Percentiles rank a stretch among this genome's conserved stretches.
Conservation (phyloP, 129 eudicot species). For the Sambucus nigra region DNA sequence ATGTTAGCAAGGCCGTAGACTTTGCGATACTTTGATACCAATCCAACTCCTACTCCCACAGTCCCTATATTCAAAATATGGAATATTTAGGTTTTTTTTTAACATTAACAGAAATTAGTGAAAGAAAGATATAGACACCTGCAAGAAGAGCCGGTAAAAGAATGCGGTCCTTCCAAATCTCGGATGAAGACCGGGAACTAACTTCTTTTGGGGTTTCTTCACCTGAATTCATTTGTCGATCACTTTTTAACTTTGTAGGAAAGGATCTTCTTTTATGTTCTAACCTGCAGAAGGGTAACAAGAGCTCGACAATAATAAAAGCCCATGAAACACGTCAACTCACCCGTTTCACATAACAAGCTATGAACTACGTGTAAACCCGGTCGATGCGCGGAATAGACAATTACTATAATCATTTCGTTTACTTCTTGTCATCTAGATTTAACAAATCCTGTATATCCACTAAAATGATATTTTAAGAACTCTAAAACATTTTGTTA, state of each 20-base stretch:
- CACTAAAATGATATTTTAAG: no score
- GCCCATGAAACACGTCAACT: no score
- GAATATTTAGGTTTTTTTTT: not conserved
- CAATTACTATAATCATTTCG: no score
- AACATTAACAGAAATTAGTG: not conserved
- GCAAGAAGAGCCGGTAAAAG: slow-evolving; percentile 60
- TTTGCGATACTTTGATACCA: slow-evolving; percentile 61
- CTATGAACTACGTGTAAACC: no score
- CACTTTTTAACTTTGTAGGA: not conserved
- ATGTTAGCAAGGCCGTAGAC: slow-evolving; percentile 53
- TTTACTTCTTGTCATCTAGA: no score
- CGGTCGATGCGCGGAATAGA: no score
- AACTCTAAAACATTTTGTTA: no score
- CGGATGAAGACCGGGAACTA: slow-evolving; percentile 17
- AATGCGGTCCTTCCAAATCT: slow-evolving; percentile 46
- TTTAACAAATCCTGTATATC: no score
- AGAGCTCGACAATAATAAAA: no score
- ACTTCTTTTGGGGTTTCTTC: slow-evolving; percentile 35
- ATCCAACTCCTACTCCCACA: slow-evolving; percentile 69
- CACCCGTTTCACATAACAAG: no score
- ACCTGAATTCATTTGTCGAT: slow-evolving; percentile 22
- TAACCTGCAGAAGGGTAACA: no score
- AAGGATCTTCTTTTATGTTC: no score
- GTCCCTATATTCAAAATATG: slow-evolving; percentile 36
- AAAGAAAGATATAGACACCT: slow-evolving; percentile 24